phyloP scores from a whole-genome alignment of 2,329 filamentous ascomycete species.

The Sclerotinia spermophila region DNA sequence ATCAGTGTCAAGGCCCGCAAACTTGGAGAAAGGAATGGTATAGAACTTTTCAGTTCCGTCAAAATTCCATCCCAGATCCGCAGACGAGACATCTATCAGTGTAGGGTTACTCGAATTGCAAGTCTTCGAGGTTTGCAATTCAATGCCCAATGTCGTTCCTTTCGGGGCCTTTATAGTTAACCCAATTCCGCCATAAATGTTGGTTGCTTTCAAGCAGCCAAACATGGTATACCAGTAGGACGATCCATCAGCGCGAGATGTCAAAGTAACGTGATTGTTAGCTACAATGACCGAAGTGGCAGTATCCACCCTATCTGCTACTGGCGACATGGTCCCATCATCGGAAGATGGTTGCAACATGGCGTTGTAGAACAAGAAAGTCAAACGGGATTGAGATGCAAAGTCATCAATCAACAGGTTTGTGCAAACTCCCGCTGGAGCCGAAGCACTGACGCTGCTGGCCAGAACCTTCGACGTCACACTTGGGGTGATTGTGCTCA shows the following conservation, averaged over 20 bases:
- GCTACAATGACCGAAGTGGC: constrained; percentile 49
- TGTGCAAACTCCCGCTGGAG: constrained; percentile 37
- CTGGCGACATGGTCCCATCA: constrained; percentile 49
- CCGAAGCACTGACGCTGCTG: constrained; percentile 10
- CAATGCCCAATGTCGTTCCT: constrained; percentile 49
- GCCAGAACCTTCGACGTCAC: not conserved
- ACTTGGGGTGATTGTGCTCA: constrained; percentile 1
- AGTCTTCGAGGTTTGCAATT: constrained; percentile 46
- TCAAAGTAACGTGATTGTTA: constrained; percentile 50
- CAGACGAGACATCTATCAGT: constrained; percentile 36
- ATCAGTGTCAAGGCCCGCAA: constrained; percentile 46
- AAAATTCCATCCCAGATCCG: constrained; percentile 56
- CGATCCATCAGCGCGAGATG: constrained; percentile 42
- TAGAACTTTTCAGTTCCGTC: constrained; percentile 59
- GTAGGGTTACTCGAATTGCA: constrained; percentile 39
- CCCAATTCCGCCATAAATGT: constrained; percentile 52
- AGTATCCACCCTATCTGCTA: constrained; percentile 27
- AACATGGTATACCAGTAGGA: constrained; percentile 59
- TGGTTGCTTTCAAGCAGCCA: constrained; percentile 50
- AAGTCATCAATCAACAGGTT: constrained; percentile 55
- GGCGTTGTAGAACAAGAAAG: constrained; percentile 59
- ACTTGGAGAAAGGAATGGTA: constrained; percentile 53
- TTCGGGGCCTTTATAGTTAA: constrained; percentile 51
- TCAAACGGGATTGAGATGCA: constrained; percentile 57
- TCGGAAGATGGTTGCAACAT: constrained; percentile 53